phyloP scores from a whole-genome alignment of 2,329 filamentous ascomycete genomes.

The Penicillium capsulatum region DNA sequence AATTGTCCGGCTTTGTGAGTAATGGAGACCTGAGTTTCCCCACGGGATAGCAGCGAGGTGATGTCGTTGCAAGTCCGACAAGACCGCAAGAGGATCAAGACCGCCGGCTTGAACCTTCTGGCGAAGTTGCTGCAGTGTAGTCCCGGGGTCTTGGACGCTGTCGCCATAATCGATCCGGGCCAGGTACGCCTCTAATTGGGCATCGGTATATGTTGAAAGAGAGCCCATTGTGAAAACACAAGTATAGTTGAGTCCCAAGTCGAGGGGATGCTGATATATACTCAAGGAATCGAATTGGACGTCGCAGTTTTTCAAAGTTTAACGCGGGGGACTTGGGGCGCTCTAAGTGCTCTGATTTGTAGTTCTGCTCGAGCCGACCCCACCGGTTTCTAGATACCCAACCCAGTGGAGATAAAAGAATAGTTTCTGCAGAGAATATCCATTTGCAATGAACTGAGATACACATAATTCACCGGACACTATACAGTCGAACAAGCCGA shows the following conservation, averaged over 20 bases:
- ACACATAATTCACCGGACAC: neutral
- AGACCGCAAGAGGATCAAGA: conserved; percentile 27
- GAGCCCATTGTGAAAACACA: conserved; percentile 13
- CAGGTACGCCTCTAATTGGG: conserved; percentile 38
- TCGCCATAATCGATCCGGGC: conserved; percentile 27
- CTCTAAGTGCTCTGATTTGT: no score
- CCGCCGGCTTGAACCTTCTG: conserved; percentile 20
- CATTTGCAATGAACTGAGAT: neutral
- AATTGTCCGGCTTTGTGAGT: conserved; percentile 48
- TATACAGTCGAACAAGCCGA: conserved; percentile 44
- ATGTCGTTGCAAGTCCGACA: conserved; percentile 37
- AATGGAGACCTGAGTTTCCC: conserved; percentile 56
- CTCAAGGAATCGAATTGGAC: no score
- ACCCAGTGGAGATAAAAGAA: no score
- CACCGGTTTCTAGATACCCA: no score
- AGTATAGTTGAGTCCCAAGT: no score
- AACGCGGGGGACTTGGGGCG: no score
- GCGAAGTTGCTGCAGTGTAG: conserved; percentile 27
- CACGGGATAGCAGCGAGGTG: conserved; percentile 52
- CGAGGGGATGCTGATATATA: neutral
- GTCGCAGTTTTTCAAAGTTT: no score
- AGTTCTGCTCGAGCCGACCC: no score
- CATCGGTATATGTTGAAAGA: conserved; percentile 30
- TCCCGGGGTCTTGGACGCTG: conserved; percentile 13
- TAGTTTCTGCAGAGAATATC: neutral